Evolutionary conservation across 768 basidiomycete genomes (phyloP).

Genomic region (Thelephora aurantiotincta): DNA sequence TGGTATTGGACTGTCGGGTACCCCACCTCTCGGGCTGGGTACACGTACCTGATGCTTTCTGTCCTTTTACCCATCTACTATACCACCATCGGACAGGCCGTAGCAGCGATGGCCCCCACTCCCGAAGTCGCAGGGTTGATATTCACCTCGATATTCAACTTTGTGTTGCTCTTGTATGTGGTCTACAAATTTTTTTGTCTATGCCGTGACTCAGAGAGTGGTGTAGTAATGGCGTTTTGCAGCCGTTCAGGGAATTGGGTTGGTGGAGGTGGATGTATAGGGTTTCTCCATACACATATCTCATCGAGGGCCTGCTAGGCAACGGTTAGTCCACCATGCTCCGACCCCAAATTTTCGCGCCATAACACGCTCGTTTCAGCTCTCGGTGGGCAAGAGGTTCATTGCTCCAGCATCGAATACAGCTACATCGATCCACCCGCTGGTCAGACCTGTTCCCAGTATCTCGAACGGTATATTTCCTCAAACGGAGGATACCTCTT

Average conservation of each 20-base stretch:
- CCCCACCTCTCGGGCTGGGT: constrained; percentile 22
- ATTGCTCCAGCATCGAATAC: constrained; percentile 50
- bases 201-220: background rate
- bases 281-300: constrained; percentile 21
- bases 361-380: constrained; percentile 18
- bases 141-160: constrained; percentile 23
- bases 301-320: constrained; percentile 25
- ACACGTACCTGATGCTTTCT: constrained; percentile 23
- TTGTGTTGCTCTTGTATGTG: constrained; percentile 29
- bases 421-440: constrained; percentile 34
- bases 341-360: background rate
- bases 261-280: constrained; percentile 32
- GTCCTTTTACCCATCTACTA: constrained; percentile 29
- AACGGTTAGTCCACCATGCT: constrained; percentile 25
- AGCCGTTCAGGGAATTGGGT: constrained; percentile 26
- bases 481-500: constrained; percentile 32
- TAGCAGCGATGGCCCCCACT: constrained; percentile 28
- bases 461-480: constrained; percentile 27
- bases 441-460: constrained; percentile 32
- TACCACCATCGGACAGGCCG: constrained; percentile 26
- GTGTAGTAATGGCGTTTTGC: constrained; percentile 31
- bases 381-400: constrained; percentile 32
- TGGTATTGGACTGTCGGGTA: constrained; percentile 37
- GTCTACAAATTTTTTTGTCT: background rate
- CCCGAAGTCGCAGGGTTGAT: constrained; percentile 25